A percentile compares a stretch with the other conserved stretches of the same genome.
phyloP scores from a whole-genome alignment of 2,329 filamentous ascomycete genomes.

The Ceratocystis alfenasii region DNA sequence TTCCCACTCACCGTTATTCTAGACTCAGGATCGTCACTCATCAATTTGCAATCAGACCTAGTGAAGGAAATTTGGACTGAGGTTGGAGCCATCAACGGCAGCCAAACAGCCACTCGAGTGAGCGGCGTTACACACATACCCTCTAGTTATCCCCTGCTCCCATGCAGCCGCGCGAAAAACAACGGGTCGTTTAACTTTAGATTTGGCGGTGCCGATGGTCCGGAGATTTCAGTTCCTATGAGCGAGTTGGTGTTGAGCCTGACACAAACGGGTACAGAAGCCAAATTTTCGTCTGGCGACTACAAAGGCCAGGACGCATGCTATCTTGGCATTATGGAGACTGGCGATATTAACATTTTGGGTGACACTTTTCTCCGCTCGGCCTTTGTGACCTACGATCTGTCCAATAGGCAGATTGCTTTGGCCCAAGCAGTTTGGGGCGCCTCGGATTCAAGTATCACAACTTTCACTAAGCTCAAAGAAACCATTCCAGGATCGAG shows the following conservation, averaged over 20 bases:
- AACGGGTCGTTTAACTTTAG: slow-evolving; percentile 43
- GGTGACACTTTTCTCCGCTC: slow-evolving; percentile 49
- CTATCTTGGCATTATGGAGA: slow-evolving; percentile 46
- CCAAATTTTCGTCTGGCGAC: slow-evolving; percentile 29
- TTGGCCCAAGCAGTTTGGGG: slow-evolving; percentile 47
- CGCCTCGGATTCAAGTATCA: slow-evolving; percentile 38
- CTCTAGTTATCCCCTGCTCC: slow-evolving; percentile 34
- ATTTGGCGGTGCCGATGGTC: slow-evolving; percentile 39
- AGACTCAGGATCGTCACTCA: slow-evolving; percentile 64
- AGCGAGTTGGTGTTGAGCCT: slow-evolving; percentile 44
- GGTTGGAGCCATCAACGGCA: slow-evolving; percentile 40
- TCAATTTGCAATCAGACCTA: slow-evolving; percentile 54
- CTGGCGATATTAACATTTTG: slow-evolving; percentile 35
- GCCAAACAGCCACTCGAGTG: slow-evolving; percentile 19
- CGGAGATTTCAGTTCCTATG: slow-evolving; percentile 42
- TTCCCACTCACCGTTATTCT: slow-evolving; percentile 51
- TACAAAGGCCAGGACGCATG: slow-evolving; percentile 39
- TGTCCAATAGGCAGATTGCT: slow-evolving; percentile 45
- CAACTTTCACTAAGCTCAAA: slow-evolving; percentile 39
- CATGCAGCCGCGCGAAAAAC: slow-evolving; percentile 38
- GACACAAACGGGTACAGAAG: slow-evolving; percentile 26
- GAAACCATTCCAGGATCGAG: slow-evolving; percentile 35
- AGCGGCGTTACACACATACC: slow-evolving; percentile 21
- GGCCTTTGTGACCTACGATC: slow-evolving; percentile 49
- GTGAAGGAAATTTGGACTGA: slow-evolving; percentile 42